phyloP scores from a whole-genome alignment of 2,329 filamentous ascomycete genomes.

The Trichoderma gracile region DNA sequence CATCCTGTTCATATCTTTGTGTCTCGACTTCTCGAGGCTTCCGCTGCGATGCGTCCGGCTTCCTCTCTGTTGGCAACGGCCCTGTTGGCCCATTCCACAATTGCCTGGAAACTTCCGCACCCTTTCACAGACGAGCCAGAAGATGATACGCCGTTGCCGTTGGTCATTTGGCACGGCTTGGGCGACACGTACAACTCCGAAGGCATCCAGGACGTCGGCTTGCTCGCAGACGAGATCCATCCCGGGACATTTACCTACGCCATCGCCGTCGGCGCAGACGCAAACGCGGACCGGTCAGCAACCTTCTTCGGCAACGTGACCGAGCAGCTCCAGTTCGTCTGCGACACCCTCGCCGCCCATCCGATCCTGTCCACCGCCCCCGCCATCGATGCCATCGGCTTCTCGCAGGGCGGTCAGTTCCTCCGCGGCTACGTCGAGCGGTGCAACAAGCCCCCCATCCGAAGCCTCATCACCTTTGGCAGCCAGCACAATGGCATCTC shows the following conservation, averaged over 20 bases:
- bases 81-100: constrained; percentile 7
- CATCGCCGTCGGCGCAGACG: constrained; percentile 68
- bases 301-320: constrained; percentile 92
- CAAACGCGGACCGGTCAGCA: constrained; percentile 70
- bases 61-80: constrained; percentile 13
- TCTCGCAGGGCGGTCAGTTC: constrained; percentile 95
- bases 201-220: constrained; percentile 69
- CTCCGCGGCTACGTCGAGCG: constrained; percentile 87
- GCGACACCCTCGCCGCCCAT: constrained; percentile 71
- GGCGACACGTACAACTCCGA: constrained; percentile 75
- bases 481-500: constrained; percentile 91
- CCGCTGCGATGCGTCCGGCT: constrained; percentile 5
- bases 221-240: constrained; percentile 70
- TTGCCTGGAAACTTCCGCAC: constrained; percentile 25
- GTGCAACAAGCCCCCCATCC: constrained; percentile 74
- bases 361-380: constrained; percentile 79
- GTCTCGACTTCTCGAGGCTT: no score
- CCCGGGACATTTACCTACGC: constrained; percentile 84
- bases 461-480: constrained; percentile 83
- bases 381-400: constrained; percentile 86
- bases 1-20: no score
- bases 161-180: constrained; percentile 91
- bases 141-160: constrained; percentile 72
- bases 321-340: constrained; percentile 73
- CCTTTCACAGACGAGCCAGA: constrained; percentile 42